These are phyloP conservation scores for Fusarium miscanthi DNA, from an alignment of 2,329 filamentous ascomycete genomes.

Conservation along the genomic window DNA sequence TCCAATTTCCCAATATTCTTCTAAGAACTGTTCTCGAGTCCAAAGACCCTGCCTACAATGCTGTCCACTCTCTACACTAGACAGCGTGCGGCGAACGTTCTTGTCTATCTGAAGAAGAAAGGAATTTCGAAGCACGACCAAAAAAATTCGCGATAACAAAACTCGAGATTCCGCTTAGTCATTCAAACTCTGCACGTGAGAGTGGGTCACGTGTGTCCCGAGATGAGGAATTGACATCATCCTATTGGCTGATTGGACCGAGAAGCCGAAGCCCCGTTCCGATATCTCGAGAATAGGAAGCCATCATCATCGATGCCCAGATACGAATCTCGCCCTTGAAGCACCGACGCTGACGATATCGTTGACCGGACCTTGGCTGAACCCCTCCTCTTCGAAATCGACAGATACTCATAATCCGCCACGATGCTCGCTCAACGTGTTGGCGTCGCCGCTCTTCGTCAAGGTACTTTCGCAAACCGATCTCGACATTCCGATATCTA, in stretches of 20 bases:
- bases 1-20: slow-evolving; percentile 56
- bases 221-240: slow-evolving; percentile 52
- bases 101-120: slow-evolving; percentile 62
- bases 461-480: slow-evolving; percentile 56
- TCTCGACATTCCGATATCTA: slow-evolving; percentile 22
- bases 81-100: slow-evolving; percentile 56
- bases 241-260: slow-evolving; percentile 58
- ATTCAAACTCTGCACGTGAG: slow-evolving; percentile 2
- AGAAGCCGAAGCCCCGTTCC: slow-evolving; percentile 55
- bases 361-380: slow-evolving; percentile 35
- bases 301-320: slow-evolving; percentile 39
- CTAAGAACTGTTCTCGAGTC: slow-evolving; percentile 55
- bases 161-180: slow-evolving; percentile 1
- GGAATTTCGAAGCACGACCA: slow-evolving; percentile 41
- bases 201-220: slow-evolving; percentile 44
- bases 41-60: slow-evolving; percentile 51
- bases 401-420: slow-evolving; percentile 25
- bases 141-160: slow-evolving; percentile 11
- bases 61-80: slow-evolving; percentile 47
- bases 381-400: slow-evolving; percentile 4
- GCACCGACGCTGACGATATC: slow-evolving; percentile 39
- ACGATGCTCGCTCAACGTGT: slow-evolving; percentile 68
- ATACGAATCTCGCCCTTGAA: slow-evolving; percentile 13
- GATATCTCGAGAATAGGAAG: slow-evolving; percentile 32
- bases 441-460: slow-evolving; percentile 68